Conservation (phyloP, 768 basidiomycete species). For the Coprinopsis marcescibilis region DNA sequence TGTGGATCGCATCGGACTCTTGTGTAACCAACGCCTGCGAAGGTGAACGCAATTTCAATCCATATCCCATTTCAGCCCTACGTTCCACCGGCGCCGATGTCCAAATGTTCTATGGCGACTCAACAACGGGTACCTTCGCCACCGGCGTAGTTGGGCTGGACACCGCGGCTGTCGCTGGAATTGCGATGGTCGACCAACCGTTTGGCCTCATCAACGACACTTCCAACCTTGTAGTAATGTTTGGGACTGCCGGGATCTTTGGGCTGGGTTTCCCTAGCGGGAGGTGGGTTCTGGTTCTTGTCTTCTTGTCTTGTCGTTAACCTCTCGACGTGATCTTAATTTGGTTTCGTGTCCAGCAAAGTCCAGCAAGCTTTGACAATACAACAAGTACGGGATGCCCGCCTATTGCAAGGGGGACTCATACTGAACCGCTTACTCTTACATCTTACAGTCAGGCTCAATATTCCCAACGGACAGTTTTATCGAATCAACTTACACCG, state of each 20-base stretch:
- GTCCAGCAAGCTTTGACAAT: conserved; percentile 29
- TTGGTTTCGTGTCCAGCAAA: too few species aligned
- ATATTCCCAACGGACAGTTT: conserved; percentile 30
- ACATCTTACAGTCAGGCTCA: conserved; percentile 15
- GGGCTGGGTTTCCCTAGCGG: conserved; percentile 65
- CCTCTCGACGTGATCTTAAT: neutral
- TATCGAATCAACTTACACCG: conserved; percentile 26
- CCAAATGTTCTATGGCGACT: conserved; percentile 58
- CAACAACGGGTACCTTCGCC: conserved; percentile 56
- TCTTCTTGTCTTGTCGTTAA: neutral
- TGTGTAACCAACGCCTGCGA: conserved; percentile 39
- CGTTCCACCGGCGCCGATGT: conserved; percentile 31
- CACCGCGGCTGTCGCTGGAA: conserved; percentile 45
- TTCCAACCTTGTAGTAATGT: conserved; percentile 49
- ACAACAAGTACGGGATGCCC: too few species aligned
- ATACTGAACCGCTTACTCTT: conserved; percentile 7
- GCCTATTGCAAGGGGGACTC: too few species aligned
- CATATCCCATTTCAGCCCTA: conserved; percentile 38
- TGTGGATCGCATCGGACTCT: conserved; percentile 57
- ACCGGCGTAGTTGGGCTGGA: conserved; percentile 51
- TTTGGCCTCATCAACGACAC: conserved; percentile 57
- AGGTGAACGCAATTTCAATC: conserved; percentile 24
- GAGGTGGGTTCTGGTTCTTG: conserved; percentile 34
- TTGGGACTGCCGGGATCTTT: conserved; percentile 55
- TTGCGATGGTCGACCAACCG: conserved; percentile 43